A percentile compares a stretch with the other conserved stretches of the same genome.
phyloP scores from a whole-genome alignment of 306 rosid genomes.

The Cucumis sativus region DNA sequence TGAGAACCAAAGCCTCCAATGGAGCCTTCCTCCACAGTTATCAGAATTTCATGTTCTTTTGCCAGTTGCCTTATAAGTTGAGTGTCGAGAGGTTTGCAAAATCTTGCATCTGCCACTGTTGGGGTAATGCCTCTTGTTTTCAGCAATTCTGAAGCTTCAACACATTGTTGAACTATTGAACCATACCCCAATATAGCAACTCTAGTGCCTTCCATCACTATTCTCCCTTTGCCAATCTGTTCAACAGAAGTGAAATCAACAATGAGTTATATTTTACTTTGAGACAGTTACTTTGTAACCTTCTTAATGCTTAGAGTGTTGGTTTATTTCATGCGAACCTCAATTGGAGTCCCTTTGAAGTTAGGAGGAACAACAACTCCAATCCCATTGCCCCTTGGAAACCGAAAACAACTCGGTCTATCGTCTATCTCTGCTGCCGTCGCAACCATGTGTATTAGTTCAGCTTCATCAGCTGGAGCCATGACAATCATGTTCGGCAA shows the following conservation, averaged over 20 bases:
- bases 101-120: constrained; percentile 90
- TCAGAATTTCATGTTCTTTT: constrained; percentile 63
- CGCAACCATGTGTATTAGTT: constrained; percentile 91
- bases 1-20: constrained; percentile 97
- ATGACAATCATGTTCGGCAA: constrained; percentile 95
- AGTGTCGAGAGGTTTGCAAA: constrained; percentile 86
- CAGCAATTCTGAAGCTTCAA: constrained; percentile 51
- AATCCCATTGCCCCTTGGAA: constrained; percentile 86
- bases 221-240: constrained; percentile 80
- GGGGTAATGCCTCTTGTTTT: constrained; percentile 31
- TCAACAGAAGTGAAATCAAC: constrained; percentile 7
- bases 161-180: constrained; percentile 58
- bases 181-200: constrained; percentile 82
- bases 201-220: constrained; percentile 51
- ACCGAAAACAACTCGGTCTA: constrained; percentile 90
- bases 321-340: constrained; percentile 36
- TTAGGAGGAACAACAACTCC: constrained; percentile 50
- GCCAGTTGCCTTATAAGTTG: constrained; percentile 48
- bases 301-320: background rate
- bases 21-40: constrained; percentile 83
- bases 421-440: constrained; percentile 82
- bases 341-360: constrained; percentile 63
- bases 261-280: background rate
- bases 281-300: background rate
- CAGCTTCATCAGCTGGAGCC: constrained; percentile 97